Percentiles rank a stretch among this genome's conserved stretches.
These are phyloP conservation scores for Penicillium robsamsonii DNA, from an alignment of 495 filamentous ascomycete genomes.

Conservation along the genomic window DNA sequence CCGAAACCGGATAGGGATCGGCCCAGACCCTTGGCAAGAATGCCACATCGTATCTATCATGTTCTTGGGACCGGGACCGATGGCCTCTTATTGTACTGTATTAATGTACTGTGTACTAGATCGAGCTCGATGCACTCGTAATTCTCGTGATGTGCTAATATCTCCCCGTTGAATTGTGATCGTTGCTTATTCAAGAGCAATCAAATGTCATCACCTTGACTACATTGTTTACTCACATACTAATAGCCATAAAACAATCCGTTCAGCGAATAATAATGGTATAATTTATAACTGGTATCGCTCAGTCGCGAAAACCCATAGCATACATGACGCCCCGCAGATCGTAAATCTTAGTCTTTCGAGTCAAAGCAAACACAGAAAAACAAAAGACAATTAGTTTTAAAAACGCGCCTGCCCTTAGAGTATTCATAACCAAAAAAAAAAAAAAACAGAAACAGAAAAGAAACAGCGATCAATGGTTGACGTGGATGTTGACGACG, in stretches of 20 bases:
- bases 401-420: background rate
- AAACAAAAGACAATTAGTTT: slow-evolving; percentile 6
- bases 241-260: background rate
- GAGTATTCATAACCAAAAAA: background rate
- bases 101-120: background rate
- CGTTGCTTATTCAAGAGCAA: background rate
- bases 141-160: background rate
- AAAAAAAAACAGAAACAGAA: background rate
- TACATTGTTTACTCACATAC: background rate
- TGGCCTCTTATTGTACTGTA: background rate
- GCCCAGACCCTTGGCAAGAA: background rate
- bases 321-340: slow-evolving; percentile 9
- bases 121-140: background rate
- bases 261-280: slow-evolving; percentile 1
- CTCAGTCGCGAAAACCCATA: background rate
- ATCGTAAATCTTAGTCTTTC: slow-evolving; percentile 11
- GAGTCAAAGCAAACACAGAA: slow-evolving; percentile 1
- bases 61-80: background rate
- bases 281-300: slow-evolving; percentile 8
- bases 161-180: background rate
- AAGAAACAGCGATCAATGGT: background rate
- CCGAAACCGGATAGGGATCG: background rate
- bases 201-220: background rate
- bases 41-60: background rate
- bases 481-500: slow-evolving; percentile 20